These are phyloP conservation scores for Lunasporangiospora selenospora DNA, from an alignment of 192 early-diverging fungal genomes.

Conservation along the genomic window DNA sequence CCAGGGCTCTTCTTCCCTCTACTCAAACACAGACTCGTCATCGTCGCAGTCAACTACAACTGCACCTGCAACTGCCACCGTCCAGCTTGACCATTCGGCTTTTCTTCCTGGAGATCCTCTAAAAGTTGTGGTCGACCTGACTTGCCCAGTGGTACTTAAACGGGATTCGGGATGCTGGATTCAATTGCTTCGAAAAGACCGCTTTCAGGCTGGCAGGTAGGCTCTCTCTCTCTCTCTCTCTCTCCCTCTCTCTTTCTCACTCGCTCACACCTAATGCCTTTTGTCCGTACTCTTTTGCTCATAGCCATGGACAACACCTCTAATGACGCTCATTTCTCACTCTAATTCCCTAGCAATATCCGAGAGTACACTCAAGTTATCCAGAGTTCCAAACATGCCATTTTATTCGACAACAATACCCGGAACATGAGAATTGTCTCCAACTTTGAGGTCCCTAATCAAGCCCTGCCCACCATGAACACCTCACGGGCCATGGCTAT, in stretches of 20 bases:
- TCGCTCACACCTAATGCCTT: too few species aligned
- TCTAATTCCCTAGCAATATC: background rate
- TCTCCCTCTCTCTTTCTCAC: too few species aligned
- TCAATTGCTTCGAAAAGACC: slow-evolving; percentile 31
- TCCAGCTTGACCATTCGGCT: slow-evolving; percentile 16
- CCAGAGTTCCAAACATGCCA: background rate
- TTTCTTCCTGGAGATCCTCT: slow-evolving; percentile 13
- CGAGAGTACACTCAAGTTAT: too few species aligned
- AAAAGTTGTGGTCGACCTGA: slow-evolving; percentile 3
- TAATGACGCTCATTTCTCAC: background rate
- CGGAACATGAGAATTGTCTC: too few species aligned
- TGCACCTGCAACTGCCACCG: slow-evolving; percentile 11
- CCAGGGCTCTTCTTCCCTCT: too few species aligned
- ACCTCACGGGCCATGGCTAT: too few species aligned
- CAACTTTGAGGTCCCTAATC: too few species aligned
- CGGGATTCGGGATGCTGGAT: slow-evolving; percentile 39
- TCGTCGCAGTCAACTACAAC: slow-evolving; percentile 26
- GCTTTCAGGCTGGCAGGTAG: slow-evolving; percentile 10
- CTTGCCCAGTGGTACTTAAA: slow-evolving; percentile 4
- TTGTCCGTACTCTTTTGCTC: too few species aligned
- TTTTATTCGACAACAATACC: too few species aligned
- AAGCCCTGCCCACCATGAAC: too few species aligned
- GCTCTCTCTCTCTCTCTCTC: background rate
- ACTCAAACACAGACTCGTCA: too few species aligned
- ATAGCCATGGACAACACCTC: background rate